phyloP scores from a whole-genome alignment of 768 basidiomycete genomes.

The Thelephora ganbajun region DNA sequence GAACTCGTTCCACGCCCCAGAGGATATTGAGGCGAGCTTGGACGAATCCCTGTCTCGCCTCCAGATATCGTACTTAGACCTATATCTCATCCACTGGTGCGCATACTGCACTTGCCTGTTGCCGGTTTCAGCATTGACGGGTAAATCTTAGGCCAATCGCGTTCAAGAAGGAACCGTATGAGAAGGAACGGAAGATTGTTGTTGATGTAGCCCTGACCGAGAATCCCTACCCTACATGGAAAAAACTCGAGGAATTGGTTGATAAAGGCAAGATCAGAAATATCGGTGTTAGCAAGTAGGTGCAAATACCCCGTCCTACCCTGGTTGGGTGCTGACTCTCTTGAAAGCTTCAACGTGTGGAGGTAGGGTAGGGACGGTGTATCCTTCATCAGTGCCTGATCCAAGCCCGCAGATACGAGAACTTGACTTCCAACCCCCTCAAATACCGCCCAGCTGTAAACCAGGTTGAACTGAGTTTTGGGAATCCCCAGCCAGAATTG shows the following conservation, averaged over 20 bases:
- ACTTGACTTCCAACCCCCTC: slow-evolving; percentile 45
- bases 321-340: slow-evolving; percentile 1
- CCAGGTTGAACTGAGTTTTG: slow-evolving; percentile 70
- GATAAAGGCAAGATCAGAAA: slow-evolving; percentile 64
- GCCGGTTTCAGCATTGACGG: background rate
- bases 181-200: slow-evolving; percentile 5
- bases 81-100: slow-evolving; percentile 75
- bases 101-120: slow-evolving; percentile 5
- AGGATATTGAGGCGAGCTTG: slow-evolving; percentile 52
- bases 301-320: background rate
- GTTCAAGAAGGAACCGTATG: slow-evolving; percentile 29
- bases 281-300: slow-evolving; percentile 76
- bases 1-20: slow-evolving; percentile 64
- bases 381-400: slow-evolving; percentile 8
- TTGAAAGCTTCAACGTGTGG: slow-evolving; percentile 44
- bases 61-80: slow-evolving; percentile 58
- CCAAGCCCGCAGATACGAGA: slow-evolving; percentile 30
- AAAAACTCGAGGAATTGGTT: slow-evolving; percentile 66
- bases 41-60: slow-evolving; percentile 52
- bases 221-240: slow-evolving; percentile 68
- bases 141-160: slow-evolving; percentile 43
- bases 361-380: slow-evolving; percentile 12
- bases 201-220: slow-evolving; percentile 45
- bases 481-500: slow-evolving; percentile 68
- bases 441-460: slow-evolving; percentile 57